Base-by-base conservation (phyloP, 192 early-diverging fungal species). In the Backusella tarrabulga region DNA sequence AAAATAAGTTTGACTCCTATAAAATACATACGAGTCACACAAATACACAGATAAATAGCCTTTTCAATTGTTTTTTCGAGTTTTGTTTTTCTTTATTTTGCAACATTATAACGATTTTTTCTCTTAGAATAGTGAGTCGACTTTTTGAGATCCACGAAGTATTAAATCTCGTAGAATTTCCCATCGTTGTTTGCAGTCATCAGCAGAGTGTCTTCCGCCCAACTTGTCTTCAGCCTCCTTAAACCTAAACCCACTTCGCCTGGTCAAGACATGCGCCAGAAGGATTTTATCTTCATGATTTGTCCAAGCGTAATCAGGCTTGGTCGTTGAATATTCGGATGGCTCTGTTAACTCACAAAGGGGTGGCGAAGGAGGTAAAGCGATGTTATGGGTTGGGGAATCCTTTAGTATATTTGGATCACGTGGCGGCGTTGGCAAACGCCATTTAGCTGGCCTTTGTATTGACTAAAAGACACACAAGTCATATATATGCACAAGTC, bases 341-440 rank as follows among this genome's bases (percentile, higher is more conserved):
- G 34, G 68, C 38, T n/a, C 35, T 40, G 71, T 23, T 23, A 44
- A 23, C 21, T 34, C 71, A 72, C 71, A 46, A 32, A 72, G 26
- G 15, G 71, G 40, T 29, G 71, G 71, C 32, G 71, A 72, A 50
- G 26, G 71, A 32, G 42, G 35, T 34, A 72, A 72, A 26, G n/a
- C 14, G 35, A 35, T 35, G 32, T 35, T 36, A 4, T 68, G 67
- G 9, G 72, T 29, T 38, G 52, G 54, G 35, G 36, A 56, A 9
- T 26, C 15, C 35, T 34, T 54, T 29, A 14, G 21, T 35, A 54
- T 46, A 17, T 46, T 32, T 54, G 32, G 34, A 42, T 75, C 74
- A 42, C 66, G 74, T 46, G 74, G 74, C 50, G 74, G 74, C 35
- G 74, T 75, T 6, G 74, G 74, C 44, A 38, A 66, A 44, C 74